These are phyloP conservation scores for Zygosaccharomyces bisporus DNA, from an alignment of 805 yeast species.

Conservation along the genomic window DNA sequence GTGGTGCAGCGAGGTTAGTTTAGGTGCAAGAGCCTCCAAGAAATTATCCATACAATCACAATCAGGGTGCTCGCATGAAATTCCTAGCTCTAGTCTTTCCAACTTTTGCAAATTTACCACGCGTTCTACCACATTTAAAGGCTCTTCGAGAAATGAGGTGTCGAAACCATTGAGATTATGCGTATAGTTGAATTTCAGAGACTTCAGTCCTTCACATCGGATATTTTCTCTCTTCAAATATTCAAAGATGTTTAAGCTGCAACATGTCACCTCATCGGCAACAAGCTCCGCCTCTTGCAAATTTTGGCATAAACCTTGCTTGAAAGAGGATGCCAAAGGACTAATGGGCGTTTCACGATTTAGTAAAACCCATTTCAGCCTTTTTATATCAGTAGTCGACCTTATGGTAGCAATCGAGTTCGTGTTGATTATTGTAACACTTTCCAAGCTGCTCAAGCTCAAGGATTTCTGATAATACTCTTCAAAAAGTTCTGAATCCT, in stretches of 20 bases:
- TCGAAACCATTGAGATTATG: constrained; percentile 46
- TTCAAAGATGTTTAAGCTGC: constrained; percentile 38
- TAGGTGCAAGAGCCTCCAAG: constrained; percentile 37
- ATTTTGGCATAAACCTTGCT: constrained; percentile 5
- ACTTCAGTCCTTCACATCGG: constrained; percentile 24
- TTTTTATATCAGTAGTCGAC: constrained; percentile 13
- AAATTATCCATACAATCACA: constrained; percentile 48
- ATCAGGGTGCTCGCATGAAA: constrained; percentile 50
- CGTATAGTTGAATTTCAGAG: constrained; percentile 42
- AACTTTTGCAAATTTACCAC: constrained; percentile 34
- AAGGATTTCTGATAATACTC: constrained; percentile 14
- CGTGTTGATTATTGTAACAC: constrained; percentile 14
- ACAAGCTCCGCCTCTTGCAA: constrained; percentile 26
- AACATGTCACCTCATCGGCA: constrained; percentile 37
- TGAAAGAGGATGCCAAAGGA: constrained; percentile 8
- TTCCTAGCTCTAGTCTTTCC: constrained; percentile 45
- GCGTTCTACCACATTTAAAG: constrained; percentile 30
- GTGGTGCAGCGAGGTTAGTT: constrained; percentile 23
- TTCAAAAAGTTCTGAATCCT: constrained; percentile 19
- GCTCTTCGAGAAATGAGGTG: constrained; percentile 33
- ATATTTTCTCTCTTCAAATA: constrained; percentile 15
- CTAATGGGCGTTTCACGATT: constrained; percentile 8
- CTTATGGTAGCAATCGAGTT: constrained; percentile 11
- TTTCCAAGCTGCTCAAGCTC: constrained; percentile 12
- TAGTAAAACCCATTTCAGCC: constrained; percentile 15